Conservation (phyloP, 257 asterid species). For the Cynanchum wilfordii region DNA sequence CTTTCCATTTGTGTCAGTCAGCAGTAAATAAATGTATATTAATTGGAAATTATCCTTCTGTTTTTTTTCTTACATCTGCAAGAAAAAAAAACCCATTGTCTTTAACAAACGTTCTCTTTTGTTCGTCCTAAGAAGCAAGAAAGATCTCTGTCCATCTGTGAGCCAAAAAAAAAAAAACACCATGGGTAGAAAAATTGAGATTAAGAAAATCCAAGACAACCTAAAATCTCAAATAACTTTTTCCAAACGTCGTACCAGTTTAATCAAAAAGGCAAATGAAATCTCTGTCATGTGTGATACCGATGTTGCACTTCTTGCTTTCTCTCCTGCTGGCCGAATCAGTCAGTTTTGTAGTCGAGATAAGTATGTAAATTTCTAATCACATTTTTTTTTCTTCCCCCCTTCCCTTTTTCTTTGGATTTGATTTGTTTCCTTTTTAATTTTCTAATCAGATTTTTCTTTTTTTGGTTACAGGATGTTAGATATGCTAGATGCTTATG, state of each 20-base stretch:
- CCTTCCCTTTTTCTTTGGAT: background rate
- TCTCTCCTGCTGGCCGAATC: slow-evolving; percentile 54
- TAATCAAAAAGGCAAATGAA: slow-evolving; percentile 50
- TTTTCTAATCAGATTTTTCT: background rate
- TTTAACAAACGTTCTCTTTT: no score
- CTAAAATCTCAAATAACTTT: slow-evolving; percentile 61
- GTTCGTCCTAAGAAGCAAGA: background rate
- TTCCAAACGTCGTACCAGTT: slow-evolving; percentile 50
- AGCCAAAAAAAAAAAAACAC: no score
- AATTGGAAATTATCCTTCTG: no score
- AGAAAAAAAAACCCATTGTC: no score
- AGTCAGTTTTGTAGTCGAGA: slow-evolving; percentile 38
- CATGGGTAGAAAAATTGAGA: slow-evolving; percentile 55
- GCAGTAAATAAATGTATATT: no score
- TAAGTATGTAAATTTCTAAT: slow-evolving; percentile 32
- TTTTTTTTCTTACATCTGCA: no score
- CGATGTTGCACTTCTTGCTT: slow-evolving; percentile 45
- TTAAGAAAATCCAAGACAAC: slow-evolving; percentile 46
- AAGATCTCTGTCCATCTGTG: background rate
- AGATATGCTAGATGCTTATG: slow-evolving; percentile 39
- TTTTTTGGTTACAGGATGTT: slow-evolving; percentile 33
- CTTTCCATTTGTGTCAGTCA: no score
- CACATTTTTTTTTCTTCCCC: no score
- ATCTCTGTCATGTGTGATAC: slow-evolving; percentile 38
- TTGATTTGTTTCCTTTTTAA: background rate